These are phyloP conservation scores for Suillus brevipes DNA, from an alignment of 768 basidiomycete genomes.

Conservation along the genomic window DNA sequence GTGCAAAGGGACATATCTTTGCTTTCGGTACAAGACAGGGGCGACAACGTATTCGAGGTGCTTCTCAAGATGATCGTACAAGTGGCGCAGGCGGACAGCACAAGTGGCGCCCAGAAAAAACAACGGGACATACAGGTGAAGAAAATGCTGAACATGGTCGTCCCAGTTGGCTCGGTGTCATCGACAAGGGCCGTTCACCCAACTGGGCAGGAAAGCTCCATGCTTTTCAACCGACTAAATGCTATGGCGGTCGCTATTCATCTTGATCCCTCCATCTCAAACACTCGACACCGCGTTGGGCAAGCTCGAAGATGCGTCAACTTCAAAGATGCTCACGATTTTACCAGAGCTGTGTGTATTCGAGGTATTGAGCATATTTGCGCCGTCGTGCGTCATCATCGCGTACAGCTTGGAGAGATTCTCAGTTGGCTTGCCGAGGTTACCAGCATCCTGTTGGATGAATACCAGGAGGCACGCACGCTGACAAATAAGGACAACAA, in stretches of 20 bases:
- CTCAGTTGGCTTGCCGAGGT: constrained; percentile 69
- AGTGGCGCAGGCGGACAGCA: constrained; percentile 42
- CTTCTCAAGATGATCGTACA: constrained; percentile 83
- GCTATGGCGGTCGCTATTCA: constrained; percentile 70
- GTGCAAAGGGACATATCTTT: constrained; percentile 52
- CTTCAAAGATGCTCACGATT: constrained; percentile 64
- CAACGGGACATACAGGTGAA: constrained; percentile 48
- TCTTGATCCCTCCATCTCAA: constrained; percentile 55
- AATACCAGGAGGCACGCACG: constrained; percentile 42
- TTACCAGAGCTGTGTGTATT: constrained; percentile 69
- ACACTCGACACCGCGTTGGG: constrained; percentile 53
- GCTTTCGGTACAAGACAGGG: constrained; percentile 47
- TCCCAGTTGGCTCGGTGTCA: constrained; percentile 69
- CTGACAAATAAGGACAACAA: constrained; percentile 18
- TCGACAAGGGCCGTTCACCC: constrained; percentile 59
- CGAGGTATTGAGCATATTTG: constrained; percentile 73
- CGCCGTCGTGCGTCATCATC: constrained; percentile 56
- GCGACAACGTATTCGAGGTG: constrained; percentile 74
- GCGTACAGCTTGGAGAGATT: constrained; percentile 50
- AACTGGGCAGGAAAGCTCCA: constrained; percentile 57
- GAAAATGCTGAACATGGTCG: constrained; percentile 69
- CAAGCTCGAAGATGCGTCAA: constrained; percentile 66
- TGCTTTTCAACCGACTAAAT: constrained; percentile 80
- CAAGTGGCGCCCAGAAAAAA: constrained; percentile 30
- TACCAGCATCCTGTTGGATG: constrained; percentile 50